Evolutionary conservation across 2,329 filamentous ascomycete species (phyloP), one percentile per base, ranked within the genome.

Genomic region (Nothopassalora personata): DNA sequence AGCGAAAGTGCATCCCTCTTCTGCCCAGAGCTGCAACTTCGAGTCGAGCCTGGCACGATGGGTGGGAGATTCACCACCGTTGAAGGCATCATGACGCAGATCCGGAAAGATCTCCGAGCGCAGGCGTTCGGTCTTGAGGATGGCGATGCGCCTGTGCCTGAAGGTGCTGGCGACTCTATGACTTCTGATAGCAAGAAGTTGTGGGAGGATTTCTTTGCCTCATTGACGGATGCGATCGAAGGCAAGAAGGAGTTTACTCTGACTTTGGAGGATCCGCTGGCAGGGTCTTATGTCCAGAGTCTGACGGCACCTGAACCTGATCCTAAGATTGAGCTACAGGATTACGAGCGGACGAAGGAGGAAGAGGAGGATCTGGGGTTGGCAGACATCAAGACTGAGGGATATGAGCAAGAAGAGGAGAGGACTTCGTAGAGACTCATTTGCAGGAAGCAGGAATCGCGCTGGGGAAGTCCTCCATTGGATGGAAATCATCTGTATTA

Each of bases 51-150:
- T 0, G 94, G 94, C 58, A 99, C 94, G 0, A 85, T 99, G 18
- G 94, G 94, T 61, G 94, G 94, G 18, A 87, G 94, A 59, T 99
- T 99, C 80, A 99, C 94, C 19, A 99, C 94, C 0, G 87, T 99
- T 19, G 94, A 99, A 75, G 94, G 94, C 61, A 84, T 97, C 19
- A 80, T 97, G 56, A 94, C 91, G 0, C 90, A 99, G 72, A 90
- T 99, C 60, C 89, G 92, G 62, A 87, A 94, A 71, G 93, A 99
- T 74, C 82, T 99, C 27, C 88, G 87, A 71, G 84, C 83, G 52
- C 90, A 95, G 71, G 96, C 97, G 63, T 99, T 96, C 74, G 85
- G 95, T 67, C 77, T 83, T 15, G 85, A 83, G 19, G 85, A 84
- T 56, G 79, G 79, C 43, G 74, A 76, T 54, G 75, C 74, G 8